phyloP scores from a whole-genome alignment of 163 green algal genomes.

The Chlamydomonas reinhardtii region DNA sequence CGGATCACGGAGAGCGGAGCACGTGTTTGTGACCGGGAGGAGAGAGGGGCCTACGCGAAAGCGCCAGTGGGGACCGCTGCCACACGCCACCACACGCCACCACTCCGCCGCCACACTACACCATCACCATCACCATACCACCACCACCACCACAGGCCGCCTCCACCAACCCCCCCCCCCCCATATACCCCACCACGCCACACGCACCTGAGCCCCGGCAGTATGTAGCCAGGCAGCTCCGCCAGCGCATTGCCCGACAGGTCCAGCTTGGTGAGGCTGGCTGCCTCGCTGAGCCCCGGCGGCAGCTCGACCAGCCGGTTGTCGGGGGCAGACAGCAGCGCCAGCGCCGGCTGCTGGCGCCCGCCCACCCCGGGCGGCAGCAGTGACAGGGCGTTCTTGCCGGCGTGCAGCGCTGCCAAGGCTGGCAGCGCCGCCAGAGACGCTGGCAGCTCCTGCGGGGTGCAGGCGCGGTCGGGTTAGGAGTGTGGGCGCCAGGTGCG shows the following conservation, averaged over 20 bases:
- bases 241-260: constrained; percentile 47
- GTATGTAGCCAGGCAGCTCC: constrained; percentile 11
- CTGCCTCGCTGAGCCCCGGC: constrained; percentile 31
- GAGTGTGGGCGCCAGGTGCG: too few relatives aligned
- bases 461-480: background rate
- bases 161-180: too few relatives aligned
- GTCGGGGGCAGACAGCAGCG: constrained; percentile 42
- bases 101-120: too few relatives aligned
- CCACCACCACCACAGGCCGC: too few relatives aligned
- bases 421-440: constrained; percentile 14
- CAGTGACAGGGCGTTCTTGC: constrained; percentile 13
- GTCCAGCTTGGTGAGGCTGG: constrained; percentile 47
- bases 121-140: too few relatives aligned
- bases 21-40: too few relatives aligned
- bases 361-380: constrained; percentile 36
- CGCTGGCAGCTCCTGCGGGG: constrained; percentile 4
- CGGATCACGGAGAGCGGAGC: too few relatives aligned
- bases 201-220: background rate
- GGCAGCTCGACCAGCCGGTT: constrained; percentile 60
- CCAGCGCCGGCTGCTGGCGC: constrained; percentile 55
- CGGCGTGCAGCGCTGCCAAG: constrained; percentile 22
- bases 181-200: background rate
- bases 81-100: too few relatives aligned
- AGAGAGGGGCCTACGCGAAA: too few relatives aligned
- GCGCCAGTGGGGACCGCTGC: too few relatives aligned